Conservation (phyloP, 2,329 filamentous ascomycete species). For the Penicillium sp. region DNA sequence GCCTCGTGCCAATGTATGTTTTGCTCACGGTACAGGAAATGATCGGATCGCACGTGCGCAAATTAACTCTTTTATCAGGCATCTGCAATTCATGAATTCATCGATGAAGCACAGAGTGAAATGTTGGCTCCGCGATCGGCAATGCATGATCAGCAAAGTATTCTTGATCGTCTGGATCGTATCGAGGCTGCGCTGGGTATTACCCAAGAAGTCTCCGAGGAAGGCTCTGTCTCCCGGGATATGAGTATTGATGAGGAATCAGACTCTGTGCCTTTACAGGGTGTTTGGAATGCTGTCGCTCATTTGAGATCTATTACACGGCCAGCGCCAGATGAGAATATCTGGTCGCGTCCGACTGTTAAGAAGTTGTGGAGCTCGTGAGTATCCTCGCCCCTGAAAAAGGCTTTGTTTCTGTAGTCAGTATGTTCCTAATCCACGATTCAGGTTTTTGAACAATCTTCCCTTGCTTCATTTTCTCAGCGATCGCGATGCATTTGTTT, state of each 20-base stretch:
- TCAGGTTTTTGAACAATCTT: conserved; percentile 32
- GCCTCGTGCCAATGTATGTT: conserved; percentile 35
- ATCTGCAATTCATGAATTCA: conserved; percentile 27
- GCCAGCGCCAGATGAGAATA: conserved; percentile 21
- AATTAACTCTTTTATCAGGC: too few relatives aligned
- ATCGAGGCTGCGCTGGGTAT: conserved; percentile 32
- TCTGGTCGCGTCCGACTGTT: conserved; percentile 31
- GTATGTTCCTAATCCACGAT: not conserved
- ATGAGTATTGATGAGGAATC: conserved; percentile 20
- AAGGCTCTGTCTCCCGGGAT: conserved; percentile 2
- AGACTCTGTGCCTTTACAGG: conserved; percentile 16
- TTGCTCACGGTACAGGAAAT: too few relatives aligned
- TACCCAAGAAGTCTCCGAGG: conserved; percentile 8
- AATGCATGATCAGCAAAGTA: conserved; percentile 21
- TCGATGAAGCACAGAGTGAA: conserved; percentile 15
- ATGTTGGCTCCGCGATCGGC: conserved; percentile 4
- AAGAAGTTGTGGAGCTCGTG: conserved; percentile 33
- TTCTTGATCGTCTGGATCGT: conserved; percentile 30
- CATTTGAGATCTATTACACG: conserved; percentile 29
- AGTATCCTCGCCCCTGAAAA: conserved; percentile 4
- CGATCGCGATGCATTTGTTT: conserved; percentile 29
- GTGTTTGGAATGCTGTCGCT: conserved; percentile 27
- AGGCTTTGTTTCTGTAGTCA: not conserved
- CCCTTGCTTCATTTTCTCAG: conserved; percentile 35
- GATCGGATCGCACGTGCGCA: too few relatives aligned